Conservation (phyloP, 2,329 filamentous ascomycete species). For the Myriosclerotinia duriaeana region DNA sequence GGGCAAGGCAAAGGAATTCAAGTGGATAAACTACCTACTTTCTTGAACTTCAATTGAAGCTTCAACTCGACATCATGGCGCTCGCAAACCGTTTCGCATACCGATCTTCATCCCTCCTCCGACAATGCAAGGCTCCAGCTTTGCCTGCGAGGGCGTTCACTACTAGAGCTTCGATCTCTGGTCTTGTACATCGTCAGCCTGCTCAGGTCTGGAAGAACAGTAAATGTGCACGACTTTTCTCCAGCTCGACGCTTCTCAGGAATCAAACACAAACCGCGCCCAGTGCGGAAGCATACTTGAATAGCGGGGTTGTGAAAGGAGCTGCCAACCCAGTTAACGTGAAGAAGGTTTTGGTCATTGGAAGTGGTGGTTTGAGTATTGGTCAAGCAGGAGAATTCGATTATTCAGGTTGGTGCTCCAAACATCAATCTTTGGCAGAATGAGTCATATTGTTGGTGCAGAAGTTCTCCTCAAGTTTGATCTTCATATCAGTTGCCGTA, state of each 20-base stretch:
- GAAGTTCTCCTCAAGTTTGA: neutral
- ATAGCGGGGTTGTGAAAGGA: conserved; percentile 81
- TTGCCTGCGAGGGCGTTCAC: conserved; percentile 36
- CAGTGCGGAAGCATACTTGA: conserved; percentile 81
- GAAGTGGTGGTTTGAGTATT: conserved; percentile 91
- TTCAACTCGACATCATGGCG: conserved; percentile 37
- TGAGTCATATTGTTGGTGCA: conserved; percentile 33
- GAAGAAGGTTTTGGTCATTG: conserved; percentile 96
- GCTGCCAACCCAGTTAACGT: conserved; percentile 78
- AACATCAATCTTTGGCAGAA: conserved; percentile 21
- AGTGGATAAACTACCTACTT: conserved; percentile 19
- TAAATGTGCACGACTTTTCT: conserved; percentile 38
- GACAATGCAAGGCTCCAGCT: conserved; percentile 36
- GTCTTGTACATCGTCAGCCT: conserved; percentile 32
- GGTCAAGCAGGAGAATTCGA: conserved; percentile 98
- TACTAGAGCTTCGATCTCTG: conserved; percentile 34
- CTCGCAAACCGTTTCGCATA: conserved; percentile 38
- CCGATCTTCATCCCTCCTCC: conserved; percentile 39
- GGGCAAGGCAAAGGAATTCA: conserved; percentile 25
- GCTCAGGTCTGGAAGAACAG: conserved; percentile 33
- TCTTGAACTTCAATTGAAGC: conserved; percentile 32
- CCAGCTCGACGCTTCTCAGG: conserved; percentile 33
- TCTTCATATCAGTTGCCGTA: neutral
- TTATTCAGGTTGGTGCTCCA: conserved; percentile 72
- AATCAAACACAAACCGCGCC: conserved; percentile 64